phyloP scores from a whole-genome alignment of 2,329 filamentous ascomycete genomes.

The Sporothrix variecibatus region DNA sequence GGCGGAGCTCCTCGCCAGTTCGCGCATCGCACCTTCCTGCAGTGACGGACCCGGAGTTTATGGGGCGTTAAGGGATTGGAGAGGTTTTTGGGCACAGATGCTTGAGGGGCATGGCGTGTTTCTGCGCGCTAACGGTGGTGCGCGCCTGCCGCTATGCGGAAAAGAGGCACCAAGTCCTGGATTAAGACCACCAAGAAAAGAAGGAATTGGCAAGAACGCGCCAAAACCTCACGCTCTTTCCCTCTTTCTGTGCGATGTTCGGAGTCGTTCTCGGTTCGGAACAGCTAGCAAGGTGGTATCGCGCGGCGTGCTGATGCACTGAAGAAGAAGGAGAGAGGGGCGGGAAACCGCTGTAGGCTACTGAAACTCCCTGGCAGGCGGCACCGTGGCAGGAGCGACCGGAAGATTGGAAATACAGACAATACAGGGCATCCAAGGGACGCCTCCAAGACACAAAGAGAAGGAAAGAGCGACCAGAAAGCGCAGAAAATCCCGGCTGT shows the following conservation, averaged over 20 bases:
- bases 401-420: slow-evolving; percentile 13
- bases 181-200: neutral
- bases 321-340: neutral
- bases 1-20: neutral
- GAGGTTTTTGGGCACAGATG: neutral
- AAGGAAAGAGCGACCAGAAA: neutral
- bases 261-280: neutral
- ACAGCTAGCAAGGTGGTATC: neutral
- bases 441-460: slow-evolving; percentile 7
- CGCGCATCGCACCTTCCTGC: neutral
- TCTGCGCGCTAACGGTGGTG: slow-evolving; percentile 6
- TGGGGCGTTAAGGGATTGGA: neutral
- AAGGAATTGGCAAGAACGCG: neutral
- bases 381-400: neutral
- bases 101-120: slow-evolving; percentile 22
- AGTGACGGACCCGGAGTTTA: slow-evolving; percentile 14
- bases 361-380: slow-evolving; percentile 3
- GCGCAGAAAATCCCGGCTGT: neutral
- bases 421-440: neutral
- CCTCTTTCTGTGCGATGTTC: neutral
- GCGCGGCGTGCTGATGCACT: neutral
- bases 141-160: neutral
- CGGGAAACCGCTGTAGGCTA: neutral
- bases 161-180: neutral
- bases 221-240: neutral